These are phyloP conservation scores for Cordyceps javanica DNA, from an alignment of 2,329 filamentous ascomycete species.

Conservation along the genomic window DNA sequence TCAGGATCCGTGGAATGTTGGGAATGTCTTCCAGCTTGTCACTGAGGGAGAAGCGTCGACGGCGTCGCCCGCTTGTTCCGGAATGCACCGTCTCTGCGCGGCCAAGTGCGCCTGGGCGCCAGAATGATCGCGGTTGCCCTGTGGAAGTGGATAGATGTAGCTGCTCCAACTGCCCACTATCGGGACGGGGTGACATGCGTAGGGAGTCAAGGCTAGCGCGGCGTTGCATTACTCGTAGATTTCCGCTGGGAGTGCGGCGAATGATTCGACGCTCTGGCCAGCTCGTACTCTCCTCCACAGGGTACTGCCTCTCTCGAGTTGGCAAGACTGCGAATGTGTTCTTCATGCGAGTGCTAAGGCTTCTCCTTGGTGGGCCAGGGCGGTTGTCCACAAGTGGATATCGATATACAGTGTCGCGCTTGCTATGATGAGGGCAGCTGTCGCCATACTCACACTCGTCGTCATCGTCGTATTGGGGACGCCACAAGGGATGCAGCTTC, in stretches of 20 bases:
- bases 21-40: constrained; percentile 46
- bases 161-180: constrained; percentile 30
- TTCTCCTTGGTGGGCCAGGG: constrained; percentile 37
- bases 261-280: constrained; percentile 51
- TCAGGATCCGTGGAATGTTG: constrained; percentile 48
- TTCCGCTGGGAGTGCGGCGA: constrained; percentile 53
- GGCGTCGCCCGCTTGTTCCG: constrained; percentile 16
- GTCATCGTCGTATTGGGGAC: constrained; percentile 43
- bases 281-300: constrained; percentile 25
- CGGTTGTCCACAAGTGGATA: constrained; percentile 47
- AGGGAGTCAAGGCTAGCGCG: constrained; percentile 43
- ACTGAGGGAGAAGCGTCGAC: constrained; percentile 34
- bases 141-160: constrained; percentile 7
- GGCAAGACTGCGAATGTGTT: constrained; percentile 57
- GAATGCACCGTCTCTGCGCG: constrained; percentile 20
- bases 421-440: constrained; percentile 27
- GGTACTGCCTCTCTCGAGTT: constrained; percentile 27
- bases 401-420: constrained; percentile 34
- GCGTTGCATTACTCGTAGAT: constrained; percentile 51
- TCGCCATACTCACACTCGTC: constrained; percentile 27
- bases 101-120: constrained; percentile 28
- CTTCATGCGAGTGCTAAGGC: constrained; percentile 48
- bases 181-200: constrained; percentile 14
- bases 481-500: constrained; percentile 56
- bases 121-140: constrained; percentile 11